A percentile compares a stretch with the other conserved stretches of the same genome.
These are phyloP conservation scores for Nakaseomyces kungkrabaensis DNA, from an alignment of 1,139 yeast genomes.

Conservation along the genomic window DNA sequence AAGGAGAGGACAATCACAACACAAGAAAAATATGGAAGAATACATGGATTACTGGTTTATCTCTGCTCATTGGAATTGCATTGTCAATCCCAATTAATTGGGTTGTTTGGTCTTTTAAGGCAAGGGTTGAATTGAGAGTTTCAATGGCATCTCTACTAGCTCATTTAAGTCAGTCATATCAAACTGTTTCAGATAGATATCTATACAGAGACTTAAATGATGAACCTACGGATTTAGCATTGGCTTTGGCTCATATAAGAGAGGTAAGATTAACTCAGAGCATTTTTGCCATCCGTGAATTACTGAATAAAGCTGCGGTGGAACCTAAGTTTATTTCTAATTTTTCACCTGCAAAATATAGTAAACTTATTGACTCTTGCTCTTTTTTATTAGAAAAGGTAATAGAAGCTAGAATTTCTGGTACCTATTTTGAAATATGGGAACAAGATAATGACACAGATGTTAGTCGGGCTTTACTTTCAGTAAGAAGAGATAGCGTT, in stretches of 20 bases:
- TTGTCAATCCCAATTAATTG: constrained; percentile 35
- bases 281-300: constrained; percentile 32
- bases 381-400: constrained; percentile 35
- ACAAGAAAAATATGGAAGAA: constrained; percentile 29
- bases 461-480: constrained; percentile 32
- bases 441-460: constrained; percentile 33
- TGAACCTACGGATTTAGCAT: constrained; percentile 36
- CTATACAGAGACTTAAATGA: constrained; percentile 39
- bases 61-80: constrained; percentile 34
- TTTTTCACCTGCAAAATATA: constrained; percentile 26
- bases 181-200: constrained; percentile 39
- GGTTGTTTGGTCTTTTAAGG: constrained; percentile 42
- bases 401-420: constrained; percentile 40
- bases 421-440: constrained; percentile 39
- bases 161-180: constrained; percentile 39
- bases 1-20: constrained; percentile 11
- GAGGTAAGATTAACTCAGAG: constrained; percentile 41
- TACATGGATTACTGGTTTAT: constrained; percentile 35
- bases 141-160: constrained; percentile 34
- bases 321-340: constrained; percentile 31
- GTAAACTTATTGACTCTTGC: constrained; percentile 32
- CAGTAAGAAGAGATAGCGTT: constrained; percentile 39
- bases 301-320: constrained; percentile 32
- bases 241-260: constrained; percentile 37
- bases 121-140: constrained; percentile 35